These are phyloP conservation scores for Cryptomeria japonica DNA, from an alignment of 75 land plant genomes.

Conservation along the genomic window DNA sequence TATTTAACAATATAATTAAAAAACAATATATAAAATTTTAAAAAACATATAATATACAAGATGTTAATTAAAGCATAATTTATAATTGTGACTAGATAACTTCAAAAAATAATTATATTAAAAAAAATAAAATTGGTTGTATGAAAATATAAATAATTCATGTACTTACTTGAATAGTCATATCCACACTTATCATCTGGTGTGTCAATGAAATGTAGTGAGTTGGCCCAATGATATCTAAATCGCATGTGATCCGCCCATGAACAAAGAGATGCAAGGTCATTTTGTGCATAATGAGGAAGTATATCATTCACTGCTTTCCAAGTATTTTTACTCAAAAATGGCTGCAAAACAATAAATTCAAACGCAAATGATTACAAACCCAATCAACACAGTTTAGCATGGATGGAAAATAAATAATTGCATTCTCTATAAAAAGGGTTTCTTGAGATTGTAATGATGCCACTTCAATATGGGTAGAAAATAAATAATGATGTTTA, in stretches of 20 bases:
- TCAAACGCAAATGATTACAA: not conserved
- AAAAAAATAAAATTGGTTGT: not conserved
- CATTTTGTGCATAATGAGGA: conserved; percentile 37
- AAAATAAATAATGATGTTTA: no score
- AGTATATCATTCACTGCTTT: conserved; percentile 39
- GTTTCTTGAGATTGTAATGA: no score
- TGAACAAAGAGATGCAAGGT: conserved; percentile 50
- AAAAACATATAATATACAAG: no score
- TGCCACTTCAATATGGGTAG: no score
- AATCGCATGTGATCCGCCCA: conserved; percentile 59
- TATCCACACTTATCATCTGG: not conserved
- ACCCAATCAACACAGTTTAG: no score
- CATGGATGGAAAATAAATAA: no score
- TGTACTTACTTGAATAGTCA: not conserved
- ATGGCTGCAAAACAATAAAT: conserved; percentile 24
- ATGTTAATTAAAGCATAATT: no score
- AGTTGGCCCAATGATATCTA: conserved; percentile 35
- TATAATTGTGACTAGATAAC: no score
- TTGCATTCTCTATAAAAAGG: no score
- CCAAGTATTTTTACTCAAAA: conserved; percentile 20
- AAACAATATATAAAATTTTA: no score
- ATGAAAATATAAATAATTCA: not conserved
- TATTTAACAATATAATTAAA: no score
- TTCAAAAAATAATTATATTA: no score
- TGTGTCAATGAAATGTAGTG: conserved; percentile 23